phyloP scores from a whole-genome alignment of 2,329 filamentous ascomycete genomes.

The Chalaropsis ovoidea region DNA sequence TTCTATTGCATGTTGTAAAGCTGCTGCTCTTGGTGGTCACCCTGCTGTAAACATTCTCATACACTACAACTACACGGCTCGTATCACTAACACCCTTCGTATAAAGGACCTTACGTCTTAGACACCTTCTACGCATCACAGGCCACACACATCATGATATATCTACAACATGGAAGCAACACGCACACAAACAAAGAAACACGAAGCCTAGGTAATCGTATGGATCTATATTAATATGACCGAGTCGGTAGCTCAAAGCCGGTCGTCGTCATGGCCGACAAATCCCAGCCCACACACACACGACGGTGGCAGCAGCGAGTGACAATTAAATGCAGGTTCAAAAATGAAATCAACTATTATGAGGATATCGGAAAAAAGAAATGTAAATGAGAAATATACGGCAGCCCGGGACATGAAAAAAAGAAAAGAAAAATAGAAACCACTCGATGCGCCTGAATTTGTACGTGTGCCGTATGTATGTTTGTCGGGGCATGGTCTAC shows the following conservation, averaged over 20 bases:
- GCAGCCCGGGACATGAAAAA: conserved; percentile 19
- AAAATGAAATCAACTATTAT: conserved; percentile 21
- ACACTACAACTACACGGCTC: too few species aligned
- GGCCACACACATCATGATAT: too few species aligned
- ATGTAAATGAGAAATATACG: conserved; percentile 14
- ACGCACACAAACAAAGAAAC: neutral
- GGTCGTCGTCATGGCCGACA: neutral
- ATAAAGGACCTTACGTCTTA: too few species aligned
- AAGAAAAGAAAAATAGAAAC: neutral
- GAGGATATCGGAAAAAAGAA: conserved; percentile 20
- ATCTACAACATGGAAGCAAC: neutral
- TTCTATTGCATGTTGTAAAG: too few species aligned
- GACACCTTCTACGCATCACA: too few species aligned
- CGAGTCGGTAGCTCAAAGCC: neutral
- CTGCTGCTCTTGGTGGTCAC: too few species aligned
- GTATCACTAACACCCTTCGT: too few species aligned
- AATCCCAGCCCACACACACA: neutral
- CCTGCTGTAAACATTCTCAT: too few species aligned
- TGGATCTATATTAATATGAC: neutral
- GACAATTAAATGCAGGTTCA: conserved; percentile 13
- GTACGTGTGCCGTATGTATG: conserved; percentile 13
- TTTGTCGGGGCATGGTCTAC: conserved; percentile 17
- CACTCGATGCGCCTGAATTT: neutral
- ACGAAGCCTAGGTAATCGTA: too few species aligned
- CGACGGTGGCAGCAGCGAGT: neutral